Evolutionary conservation across 306 rosid species (phyloP), one percentile per base, ranked within the genome.

Genomic region (Hippophae tibetana): DNA sequence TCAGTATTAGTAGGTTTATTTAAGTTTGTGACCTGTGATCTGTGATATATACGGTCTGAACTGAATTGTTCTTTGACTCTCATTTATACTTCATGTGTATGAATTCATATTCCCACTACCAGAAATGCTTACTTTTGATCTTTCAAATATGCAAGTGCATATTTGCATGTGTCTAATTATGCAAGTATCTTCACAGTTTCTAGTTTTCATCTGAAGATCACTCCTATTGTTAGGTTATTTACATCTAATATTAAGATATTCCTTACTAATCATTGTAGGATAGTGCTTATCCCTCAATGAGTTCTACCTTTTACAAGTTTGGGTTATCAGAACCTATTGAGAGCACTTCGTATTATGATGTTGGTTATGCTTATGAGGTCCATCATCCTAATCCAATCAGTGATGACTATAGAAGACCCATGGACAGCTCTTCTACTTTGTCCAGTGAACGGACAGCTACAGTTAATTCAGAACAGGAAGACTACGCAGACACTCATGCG

Each of bases 261-360:
- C 3, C 5, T 31, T 2, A 2, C 54, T 62, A 38, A 38, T 68
- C 4, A 62, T 60, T 71, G 68, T 84, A 93, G 99, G 99, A 93
- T 71, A 79, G 78, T 71, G 38, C 74, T 18, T 82, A 79, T 74
- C 92, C 99, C 56, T 61, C 85, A 43, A 63, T 41, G 67, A 76
- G 71, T 75, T 66, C 87, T 53, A 69, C 69, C 77, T 80, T 72
- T 63, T 86, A 86, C 83, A 88, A 86, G 81, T 83, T 83, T 78
- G 96, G 86, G 72, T 62, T 64, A 50, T 69, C 88, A 54, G 99
- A 84, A 70, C 86, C 78, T 31, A 31, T 0, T 49, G 92, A 84
- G 57, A 88, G 60, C 69, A 51, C 75, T 60, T 64, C 89, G 49
- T 82, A 72, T 82, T 82, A 76, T 57, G 84, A 75, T 66, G 75